These are phyloP conservation scores for Ceratocystis ficicola DNA, from an alignment of 2,329 filamentous ascomycete species.

Conservation along the genomic window DNA sequence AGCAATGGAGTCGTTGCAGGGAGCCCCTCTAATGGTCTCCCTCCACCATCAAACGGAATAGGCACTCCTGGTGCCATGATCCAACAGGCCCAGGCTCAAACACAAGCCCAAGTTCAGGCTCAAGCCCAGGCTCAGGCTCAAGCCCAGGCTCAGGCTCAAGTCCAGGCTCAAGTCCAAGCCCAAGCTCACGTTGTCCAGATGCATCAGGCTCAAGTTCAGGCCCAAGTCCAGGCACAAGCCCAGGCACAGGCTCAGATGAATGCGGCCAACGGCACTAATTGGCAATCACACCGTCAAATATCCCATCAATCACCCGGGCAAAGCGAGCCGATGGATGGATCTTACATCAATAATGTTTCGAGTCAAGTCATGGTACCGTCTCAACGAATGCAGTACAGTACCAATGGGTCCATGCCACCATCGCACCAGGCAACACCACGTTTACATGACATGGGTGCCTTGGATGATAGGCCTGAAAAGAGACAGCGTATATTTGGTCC, in stretches of 20 bases:
- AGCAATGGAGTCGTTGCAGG: conserved; percentile 6
- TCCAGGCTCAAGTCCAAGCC: neutral
- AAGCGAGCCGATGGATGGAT: conserved; percentile 8
- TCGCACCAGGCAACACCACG: conserved; percentile 9
- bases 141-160: neutral
- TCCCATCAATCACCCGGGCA: conserved; percentile 13
- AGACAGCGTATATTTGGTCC: conserved; percentile 20
- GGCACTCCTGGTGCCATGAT: conserved; percentile 10
- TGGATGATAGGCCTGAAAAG: conserved; percentile 20
- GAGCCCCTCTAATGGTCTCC: neutral
- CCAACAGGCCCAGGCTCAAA: conserved; percentile 3
- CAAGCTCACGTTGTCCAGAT: conserved; percentile 2
- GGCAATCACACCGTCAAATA: conserved; percentile 15
- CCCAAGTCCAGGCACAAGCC: neutral
- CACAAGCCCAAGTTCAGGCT: conserved; percentile 4
- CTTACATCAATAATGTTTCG: conserved; percentile 7
- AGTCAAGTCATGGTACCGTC: conserved; percentile 14
- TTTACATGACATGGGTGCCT: conserved; percentile 4
- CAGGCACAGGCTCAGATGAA: conserved; percentile 16
- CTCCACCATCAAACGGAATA: conserved; percentile 11
- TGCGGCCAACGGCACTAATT: conserved; percentile 3
- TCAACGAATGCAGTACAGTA: conserved; percentile 16
- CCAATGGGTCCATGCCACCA: neutral
- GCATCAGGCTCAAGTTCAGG: conserved; percentile 13
- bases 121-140: conserved; percentile 3